phyloP scores from a whole-genome alignment of 768 basidiomycete genomes.

The Serendipita sp. region DNA sequence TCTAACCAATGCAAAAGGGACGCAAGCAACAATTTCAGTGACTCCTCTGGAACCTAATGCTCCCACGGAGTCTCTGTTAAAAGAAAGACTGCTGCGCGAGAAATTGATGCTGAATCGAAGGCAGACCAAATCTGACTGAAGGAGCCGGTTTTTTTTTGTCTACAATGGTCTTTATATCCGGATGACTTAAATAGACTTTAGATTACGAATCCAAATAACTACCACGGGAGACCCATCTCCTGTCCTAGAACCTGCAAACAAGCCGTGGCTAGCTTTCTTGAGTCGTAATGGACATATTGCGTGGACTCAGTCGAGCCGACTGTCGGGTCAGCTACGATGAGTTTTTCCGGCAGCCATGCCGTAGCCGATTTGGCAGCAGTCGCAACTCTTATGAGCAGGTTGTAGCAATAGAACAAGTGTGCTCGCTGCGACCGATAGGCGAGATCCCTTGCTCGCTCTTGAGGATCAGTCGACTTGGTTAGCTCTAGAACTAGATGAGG shows the following conservation, averaged over 20 bases:
- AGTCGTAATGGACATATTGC: slow-evolving; percentile 24
- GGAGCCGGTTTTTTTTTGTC: background rate
- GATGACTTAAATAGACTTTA: background rate
- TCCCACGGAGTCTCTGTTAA: background rate
- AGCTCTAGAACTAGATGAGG: too few relatives aligned
- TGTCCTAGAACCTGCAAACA: slow-evolving; percentile 54
- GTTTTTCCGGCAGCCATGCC: slow-evolving; percentile 33
- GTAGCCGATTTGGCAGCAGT: slow-evolving; percentile 54
- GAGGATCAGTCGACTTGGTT: background rate
- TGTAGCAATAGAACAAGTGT: slow-evolving; percentile 81
- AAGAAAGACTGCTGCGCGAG: background rate
- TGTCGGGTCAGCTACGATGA: slow-evolving; percentile 9
- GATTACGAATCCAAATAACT: background rate
- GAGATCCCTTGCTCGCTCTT: slow-evolving; percentile 36
- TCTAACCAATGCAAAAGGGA: background rate
- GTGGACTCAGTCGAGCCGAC: background rate
- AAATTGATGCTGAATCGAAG: background rate
- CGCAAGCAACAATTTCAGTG: background rate
- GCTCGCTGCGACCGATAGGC: slow-evolving; percentile 59
- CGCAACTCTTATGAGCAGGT: slow-evolving; percentile 59
- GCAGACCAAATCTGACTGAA: background rate
- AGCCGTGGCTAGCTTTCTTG: slow-evolving; percentile 44
- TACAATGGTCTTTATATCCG: background rate
- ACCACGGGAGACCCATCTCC: slow-evolving; percentile 40
- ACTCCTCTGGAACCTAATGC: background rate